Evolutionary conservation across 805 yeast genomes (phyloP).

Genomic region (Maudiozyma bulderi): DNA sequence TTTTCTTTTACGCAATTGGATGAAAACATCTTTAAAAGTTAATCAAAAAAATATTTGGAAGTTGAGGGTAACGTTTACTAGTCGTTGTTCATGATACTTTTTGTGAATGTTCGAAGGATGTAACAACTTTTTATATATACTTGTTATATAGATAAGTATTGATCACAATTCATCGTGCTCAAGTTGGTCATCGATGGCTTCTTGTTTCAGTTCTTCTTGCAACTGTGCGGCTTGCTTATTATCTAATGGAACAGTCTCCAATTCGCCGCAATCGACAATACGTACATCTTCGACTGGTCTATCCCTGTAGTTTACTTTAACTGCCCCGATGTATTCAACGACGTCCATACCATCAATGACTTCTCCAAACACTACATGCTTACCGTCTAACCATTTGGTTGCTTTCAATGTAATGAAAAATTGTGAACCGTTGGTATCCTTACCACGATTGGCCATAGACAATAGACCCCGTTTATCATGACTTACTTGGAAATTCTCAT

Average conservation of each 20-base stretch:
- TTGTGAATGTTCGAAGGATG: neutral
- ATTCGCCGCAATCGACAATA: conserved; percentile 9
- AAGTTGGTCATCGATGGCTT: neutral
- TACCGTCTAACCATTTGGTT: conserved; percentile 78
- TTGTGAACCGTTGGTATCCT: conserved; percentile 93
- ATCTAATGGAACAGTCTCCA: conserved; percentile 7
- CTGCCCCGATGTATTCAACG: conserved; percentile 67
- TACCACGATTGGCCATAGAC: conserved; percentile 96
- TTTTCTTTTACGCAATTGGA: too few species aligned
- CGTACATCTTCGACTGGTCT: conserved; percentile 8
- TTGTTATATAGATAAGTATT: too few species aligned
- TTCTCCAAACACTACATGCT: conserved; percentile 90
- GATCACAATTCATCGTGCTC: conserved; percentile 4
- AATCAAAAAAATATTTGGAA: too few species aligned
- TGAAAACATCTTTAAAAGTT: too few species aligned
- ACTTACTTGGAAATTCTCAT: conserved; percentile 58
- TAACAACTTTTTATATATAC: neutral
- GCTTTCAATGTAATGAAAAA: conserved; percentile 76
- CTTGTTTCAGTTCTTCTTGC: conserved; percentile 6
- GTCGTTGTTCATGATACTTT: too few species aligned
- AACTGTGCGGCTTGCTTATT: neutral
- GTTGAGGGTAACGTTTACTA: too few species aligned
- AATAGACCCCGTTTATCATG: conserved; percentile 72
- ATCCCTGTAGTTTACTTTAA: conserved; percentile 9
- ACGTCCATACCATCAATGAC: conserved; percentile 71